These are phyloP conservation scores for Russula sp. DNA, from an alignment of 768 basidiomycete genomes.

Conservation along the genomic window DNA sequence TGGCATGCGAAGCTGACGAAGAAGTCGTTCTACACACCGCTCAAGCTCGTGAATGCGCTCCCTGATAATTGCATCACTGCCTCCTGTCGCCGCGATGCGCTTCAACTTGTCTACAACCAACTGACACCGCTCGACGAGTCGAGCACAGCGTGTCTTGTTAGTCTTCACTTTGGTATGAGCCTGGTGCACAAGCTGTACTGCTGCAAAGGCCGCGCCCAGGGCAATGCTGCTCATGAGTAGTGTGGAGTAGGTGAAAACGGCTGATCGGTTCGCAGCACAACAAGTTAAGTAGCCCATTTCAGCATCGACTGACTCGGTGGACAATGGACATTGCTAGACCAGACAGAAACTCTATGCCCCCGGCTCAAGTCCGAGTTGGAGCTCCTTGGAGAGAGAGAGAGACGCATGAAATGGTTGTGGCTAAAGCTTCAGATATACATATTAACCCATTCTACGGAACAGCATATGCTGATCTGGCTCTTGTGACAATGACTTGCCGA, in stretches of 20 bases:
- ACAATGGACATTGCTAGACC: neutral
- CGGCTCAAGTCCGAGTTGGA: too few species aligned
- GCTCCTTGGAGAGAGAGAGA: neutral
- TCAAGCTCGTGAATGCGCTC: constrained; percentile 18
- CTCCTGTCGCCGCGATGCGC: constrained; percentile 8
- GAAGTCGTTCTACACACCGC: neutral
- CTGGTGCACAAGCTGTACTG: constrained; percentile 21
- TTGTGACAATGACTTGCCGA: neutral
- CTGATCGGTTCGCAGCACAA: neutral
- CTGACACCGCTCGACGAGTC: constrained; percentile 21
- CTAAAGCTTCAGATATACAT: neutral
- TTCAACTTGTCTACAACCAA: constrained; percentile 16
- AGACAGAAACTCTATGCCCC: neutral
- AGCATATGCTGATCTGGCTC: neutral
- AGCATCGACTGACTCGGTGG: neutral
- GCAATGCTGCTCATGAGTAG: constrained; percentile 13
- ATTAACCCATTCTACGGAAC: neutral
- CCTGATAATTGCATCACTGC: neutral
- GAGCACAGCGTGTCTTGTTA: constrained; percentile 20
- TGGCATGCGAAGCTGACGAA: neutral
- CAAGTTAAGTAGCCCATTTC: neutral
- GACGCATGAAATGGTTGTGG: neutral
- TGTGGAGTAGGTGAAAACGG: neutral
- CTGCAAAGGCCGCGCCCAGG: constrained; percentile 17
- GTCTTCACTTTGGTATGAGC: constrained; percentile 20